phyloP scores from a whole-genome alignment of 768 basidiomycete genomes.

The Imleria badia region DNA sequence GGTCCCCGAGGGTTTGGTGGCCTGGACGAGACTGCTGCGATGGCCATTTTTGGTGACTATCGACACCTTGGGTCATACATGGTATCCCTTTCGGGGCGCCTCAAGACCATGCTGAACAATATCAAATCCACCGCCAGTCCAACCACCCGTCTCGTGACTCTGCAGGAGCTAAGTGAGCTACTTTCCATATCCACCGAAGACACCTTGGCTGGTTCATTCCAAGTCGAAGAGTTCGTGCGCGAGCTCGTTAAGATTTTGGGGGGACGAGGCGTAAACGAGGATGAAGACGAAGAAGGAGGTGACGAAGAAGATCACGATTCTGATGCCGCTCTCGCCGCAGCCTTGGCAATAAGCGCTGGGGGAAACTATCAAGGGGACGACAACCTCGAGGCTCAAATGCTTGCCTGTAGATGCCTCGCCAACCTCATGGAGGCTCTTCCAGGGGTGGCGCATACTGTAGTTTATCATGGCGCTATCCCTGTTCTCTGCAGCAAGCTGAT shows the following conservation, averaged over 20 bases:
- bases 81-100: conserved; percentile 81
- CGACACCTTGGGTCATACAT: conserved; percentile 90
- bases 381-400: conserved; percentile 89
- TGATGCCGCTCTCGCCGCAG: conserved; percentile 86
- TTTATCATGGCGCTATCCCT: conserved; percentile 97
- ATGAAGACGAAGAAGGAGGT: conserved; percentile 71
- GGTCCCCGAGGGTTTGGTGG: conserved; percentile 44
- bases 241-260: conserved; percentile 92
- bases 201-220: conserved; percentile 94
- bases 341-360: conserved; percentile 77
- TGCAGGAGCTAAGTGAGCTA: conserved; percentile 93
- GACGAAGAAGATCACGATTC: conserved; percentile 71
- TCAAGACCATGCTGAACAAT: conserved; percentile 88
- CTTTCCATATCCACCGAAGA: conserved; percentile 97
- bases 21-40: conserved; percentile 67
- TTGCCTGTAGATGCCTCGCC: conserved; percentile 94
- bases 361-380: conserved; percentile 74
- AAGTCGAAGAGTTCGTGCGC: conserved; percentile 86
- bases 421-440: conserved; percentile 99
- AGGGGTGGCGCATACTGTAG: conserved; percentile 94
- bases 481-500: conserved; percentile 96
- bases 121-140: conserved; percentile 84
- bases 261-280: conserved; percentile 67
- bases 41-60: conserved; percentile 86
- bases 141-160: conserved; percentile 80